Conservation (phyloP, 1,284 basidiomycete species). For the Melampsora americana region DNA sequence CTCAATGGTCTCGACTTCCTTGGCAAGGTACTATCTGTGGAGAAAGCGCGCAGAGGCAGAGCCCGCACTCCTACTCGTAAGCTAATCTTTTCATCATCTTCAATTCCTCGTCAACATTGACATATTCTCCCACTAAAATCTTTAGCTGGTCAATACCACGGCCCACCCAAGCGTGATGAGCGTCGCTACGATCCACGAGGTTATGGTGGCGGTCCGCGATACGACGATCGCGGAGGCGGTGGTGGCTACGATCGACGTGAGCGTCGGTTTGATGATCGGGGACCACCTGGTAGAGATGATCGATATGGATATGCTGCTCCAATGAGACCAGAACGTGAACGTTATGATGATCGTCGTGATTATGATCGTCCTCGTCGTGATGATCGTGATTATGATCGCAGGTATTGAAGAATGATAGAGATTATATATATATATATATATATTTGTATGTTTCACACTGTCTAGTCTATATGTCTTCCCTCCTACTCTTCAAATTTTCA, state of each 20-base stretch:
- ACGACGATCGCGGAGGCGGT: conserved; percentile 56
- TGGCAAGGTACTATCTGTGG: conserved; percentile 78
- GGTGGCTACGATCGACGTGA: conserved; percentile 43
- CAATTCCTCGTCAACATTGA: background rate
- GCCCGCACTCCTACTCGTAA: conserved; percentile 24
- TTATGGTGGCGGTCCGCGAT: conserved; percentile 61
- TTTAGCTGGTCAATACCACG: conserved; percentile 47
- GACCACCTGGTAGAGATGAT: conserved; percentile 28
- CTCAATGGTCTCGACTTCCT: conserved; percentile 76
- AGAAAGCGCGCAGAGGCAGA: conserved; percentile 64
- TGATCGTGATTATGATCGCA: conserved; percentile 11
- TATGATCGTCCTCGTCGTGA: conserved; percentile 8
- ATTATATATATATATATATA: too few species aligned
- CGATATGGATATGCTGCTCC: conserved; percentile 45
- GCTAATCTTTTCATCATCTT: conserved; percentile 34
- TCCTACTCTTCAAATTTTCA: too few species aligned
- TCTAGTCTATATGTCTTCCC: too few species aligned
- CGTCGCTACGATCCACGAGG: conserved; percentile 74
- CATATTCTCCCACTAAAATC: background rate
- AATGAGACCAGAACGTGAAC: conserved; percentile 40
- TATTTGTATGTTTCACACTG: too few species aligned
- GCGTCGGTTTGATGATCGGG: conserved; percentile 51
- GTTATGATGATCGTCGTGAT: conserved; percentile 9
- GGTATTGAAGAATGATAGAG: background rate
- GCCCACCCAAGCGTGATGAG: conserved; percentile 59